Conservation (phyloP, 805 yeast species). For the Ogataea ganodermae region DNA sequence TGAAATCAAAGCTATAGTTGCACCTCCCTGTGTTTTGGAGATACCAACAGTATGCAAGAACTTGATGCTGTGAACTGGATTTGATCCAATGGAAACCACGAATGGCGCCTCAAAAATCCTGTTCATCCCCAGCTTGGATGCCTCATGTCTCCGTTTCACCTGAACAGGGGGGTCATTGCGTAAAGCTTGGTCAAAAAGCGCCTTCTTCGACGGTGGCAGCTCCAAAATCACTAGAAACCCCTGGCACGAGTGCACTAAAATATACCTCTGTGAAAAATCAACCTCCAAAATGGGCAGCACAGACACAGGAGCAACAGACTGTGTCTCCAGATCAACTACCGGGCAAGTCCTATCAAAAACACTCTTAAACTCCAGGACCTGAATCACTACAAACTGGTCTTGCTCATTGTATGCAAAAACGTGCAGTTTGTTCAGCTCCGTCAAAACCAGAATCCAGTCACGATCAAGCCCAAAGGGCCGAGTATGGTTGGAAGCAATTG, state of each 20-base stretch:
- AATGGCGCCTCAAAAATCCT: slow-evolving; percentile 23
- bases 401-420: slow-evolving; percentile 18
- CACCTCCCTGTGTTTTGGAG: slow-evolving; percentile 8
- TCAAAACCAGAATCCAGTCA: slow-evolving; percentile 29
- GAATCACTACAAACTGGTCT: slow-evolving; percentile 17
- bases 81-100: slow-evolving; percentile 17
- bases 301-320: slow-evolving; percentile 4
- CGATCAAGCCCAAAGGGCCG: slow-evolving; percentile 17
- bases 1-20: slow-evolving; percentile 18
- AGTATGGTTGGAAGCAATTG: slow-evolving; percentile 24
- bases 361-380: slow-evolving; percentile 17
- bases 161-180: slow-evolving; percentile 18
- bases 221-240: slow-evolving; percentile 24
- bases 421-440: slow-evolving; percentile 25
- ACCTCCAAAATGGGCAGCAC: slow-evolving; percentile 25
- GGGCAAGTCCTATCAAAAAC: slow-evolving; percentile 6
- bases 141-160: slow-evolving; percentile 17
- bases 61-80: slow-evolving; percentile 15
- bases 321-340: not conserved
- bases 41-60: slow-evolving; percentile 11
- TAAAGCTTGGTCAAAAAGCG: slow-evolving; percentile 21
- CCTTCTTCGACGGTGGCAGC: slow-evolving; percentile 22
- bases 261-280: slow-evolving; percentile 22
- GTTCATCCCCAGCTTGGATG: slow-evolving; percentile 13
- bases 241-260: slow-evolving; percentile 22